Evolutionary conservation across 495 filamentous ascomycete genomes (phyloP).

Genomic region (Bryoglossum gracile): DNA sequence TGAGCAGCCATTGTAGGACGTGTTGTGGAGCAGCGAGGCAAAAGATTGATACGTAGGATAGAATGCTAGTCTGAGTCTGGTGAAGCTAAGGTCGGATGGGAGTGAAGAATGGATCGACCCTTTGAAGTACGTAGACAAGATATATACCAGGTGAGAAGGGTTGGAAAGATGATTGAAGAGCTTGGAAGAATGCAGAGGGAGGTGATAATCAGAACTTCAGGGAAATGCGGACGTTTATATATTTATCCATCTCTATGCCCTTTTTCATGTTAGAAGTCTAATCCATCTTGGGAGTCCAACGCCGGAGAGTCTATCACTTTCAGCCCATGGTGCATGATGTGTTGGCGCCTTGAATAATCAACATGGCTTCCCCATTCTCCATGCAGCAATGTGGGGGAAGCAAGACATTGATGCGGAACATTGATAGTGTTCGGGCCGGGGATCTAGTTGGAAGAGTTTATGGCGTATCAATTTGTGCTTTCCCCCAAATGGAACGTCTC

Average conservation of each 20-base stretch:
- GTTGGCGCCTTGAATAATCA: too few relatives aligned
- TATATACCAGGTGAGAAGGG: conserved; percentile 8
- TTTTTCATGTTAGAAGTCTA: not conserved
- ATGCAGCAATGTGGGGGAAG: not conserved
- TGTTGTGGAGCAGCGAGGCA: too few relatives aligned
- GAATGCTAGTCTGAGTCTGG: too few relatives aligned
- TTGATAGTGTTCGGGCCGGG: not conserved
- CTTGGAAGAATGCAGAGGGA: not conserved
- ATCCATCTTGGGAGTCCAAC: conserved; percentile 10
- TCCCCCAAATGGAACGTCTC: not conserved
- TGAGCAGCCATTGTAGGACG: too few relatives aligned
- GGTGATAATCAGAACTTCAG: too few relatives aligned
- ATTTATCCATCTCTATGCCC: conserved; percentile 9
- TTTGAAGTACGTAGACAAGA: too few relatives aligned
- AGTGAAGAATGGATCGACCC: too few relatives aligned
- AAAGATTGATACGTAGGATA: too few relatives aligned
- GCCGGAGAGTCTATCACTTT: not conserved
- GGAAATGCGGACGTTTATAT: conserved; percentile 19
- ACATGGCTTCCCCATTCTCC: not conserved
- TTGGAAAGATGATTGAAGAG: conserved; percentile 8
- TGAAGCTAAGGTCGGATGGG: too few relatives aligned
- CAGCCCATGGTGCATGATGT: too few relatives aligned
- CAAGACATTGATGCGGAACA: not conserved
- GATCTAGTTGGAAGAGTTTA: too few relatives aligned
- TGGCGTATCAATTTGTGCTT: not conserved